Percentiles rank a stretch among this genome's conserved stretches.
Conservation (phyloP, 2,329 filamentous ascomycete species). For the Scorias spongiosa region DNA sequence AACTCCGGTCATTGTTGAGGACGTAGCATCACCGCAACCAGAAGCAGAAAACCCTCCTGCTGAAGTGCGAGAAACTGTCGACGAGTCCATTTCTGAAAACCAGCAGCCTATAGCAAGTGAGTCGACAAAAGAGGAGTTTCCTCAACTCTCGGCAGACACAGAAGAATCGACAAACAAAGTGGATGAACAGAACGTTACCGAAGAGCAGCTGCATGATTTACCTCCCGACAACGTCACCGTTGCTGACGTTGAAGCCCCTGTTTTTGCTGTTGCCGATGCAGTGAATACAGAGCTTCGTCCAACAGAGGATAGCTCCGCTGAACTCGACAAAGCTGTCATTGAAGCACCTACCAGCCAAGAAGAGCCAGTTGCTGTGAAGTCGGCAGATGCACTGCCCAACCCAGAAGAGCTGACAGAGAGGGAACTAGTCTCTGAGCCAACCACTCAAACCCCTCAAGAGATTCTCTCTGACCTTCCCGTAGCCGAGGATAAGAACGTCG, state of each 20-base stretch:
- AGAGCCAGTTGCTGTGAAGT: not conserved
- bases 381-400: not conserved
- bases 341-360: not conserved
- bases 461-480: not conserved
- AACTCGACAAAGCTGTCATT: not conserved
- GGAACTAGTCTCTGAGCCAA: not conserved
- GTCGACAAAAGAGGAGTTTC: too few relatives aligned
- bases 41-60: too few relatives aligned
- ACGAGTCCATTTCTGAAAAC: too few relatives aligned
- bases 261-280: not conserved
- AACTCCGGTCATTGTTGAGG: too few relatives aligned
- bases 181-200: too few relatives aligned
- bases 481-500: slow-evolving; percentile 2
- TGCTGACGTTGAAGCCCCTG: not conserved
- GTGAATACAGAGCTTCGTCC: too few relatives aligned
- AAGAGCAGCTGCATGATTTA: too few relatives aligned
- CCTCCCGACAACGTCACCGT: not conserved
- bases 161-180: too few relatives aligned
- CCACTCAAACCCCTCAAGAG: not conserved
- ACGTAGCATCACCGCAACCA: too few relatives aligned
- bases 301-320: not conserved
- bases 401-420: not conserved
- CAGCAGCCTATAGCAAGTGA: too few relatives aligned
- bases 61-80: too few relatives aligned
- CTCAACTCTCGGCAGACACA: too few relatives aligned